Conservation (phyloP, 306 rosid genomes). For the Prinsepia uniflora region DNA sequence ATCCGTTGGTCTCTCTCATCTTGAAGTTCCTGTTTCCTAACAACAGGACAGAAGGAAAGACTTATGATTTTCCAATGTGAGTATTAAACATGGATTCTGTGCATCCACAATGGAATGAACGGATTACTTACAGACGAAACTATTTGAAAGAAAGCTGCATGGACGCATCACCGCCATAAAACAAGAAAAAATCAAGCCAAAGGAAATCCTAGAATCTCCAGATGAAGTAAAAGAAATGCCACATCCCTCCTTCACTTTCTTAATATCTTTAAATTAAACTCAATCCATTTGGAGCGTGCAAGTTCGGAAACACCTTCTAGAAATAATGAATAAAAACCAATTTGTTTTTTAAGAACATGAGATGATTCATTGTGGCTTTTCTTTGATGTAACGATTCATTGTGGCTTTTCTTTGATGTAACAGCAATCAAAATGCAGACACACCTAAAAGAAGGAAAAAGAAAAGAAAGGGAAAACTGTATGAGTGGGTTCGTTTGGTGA, state of each 20-base stretch:
- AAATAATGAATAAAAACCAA: conserved; percentile 59
- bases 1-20: too few species aligned
- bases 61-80: too few species aligned
- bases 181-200: conserved; percentile 46
- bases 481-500: too few species aligned
- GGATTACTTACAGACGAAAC: too few species aligned
- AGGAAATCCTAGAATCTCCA: conserved; percentile 41
- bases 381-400: conserved; percentile 31
- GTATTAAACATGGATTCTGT: too few species aligned
- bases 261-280: conserved; percentile 73
- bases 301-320: conserved; percentile 68
- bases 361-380: conserved; percentile 36
- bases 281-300: conserved; percentile 97
- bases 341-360: conserved; percentile 60
- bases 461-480: too few species aligned
- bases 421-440: conserved; percentile 17
- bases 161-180: conserved; percentile 69
- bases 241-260: conserved; percentile 44
- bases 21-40: too few species aligned
- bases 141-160: conserved; percentile 85
- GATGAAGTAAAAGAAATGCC: conserved; percentile 39
- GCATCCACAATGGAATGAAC: too few species aligned
- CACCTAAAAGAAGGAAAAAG: too few species aligned
- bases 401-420: conserved; percentile 33
- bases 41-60: too few species aligned